Conservation (phyloP, 1,284 basidiomycete species). For the Ceratobasidium papillatum region DNA sequence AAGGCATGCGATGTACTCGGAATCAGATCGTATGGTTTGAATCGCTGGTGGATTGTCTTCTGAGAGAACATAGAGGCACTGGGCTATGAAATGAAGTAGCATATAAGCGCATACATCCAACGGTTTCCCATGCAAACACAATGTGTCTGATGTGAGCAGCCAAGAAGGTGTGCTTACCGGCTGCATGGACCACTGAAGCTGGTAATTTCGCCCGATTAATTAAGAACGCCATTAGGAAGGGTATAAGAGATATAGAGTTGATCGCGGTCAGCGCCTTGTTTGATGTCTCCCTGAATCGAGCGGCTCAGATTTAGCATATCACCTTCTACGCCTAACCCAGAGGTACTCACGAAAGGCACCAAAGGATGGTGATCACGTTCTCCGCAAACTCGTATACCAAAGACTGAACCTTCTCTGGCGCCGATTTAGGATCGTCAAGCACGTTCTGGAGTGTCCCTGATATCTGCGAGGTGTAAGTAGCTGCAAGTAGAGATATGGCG, state of each 20-base stretch:
- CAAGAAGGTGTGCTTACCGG: slow-evolving; percentile 61
- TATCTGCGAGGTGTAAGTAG: slow-evolving; percentile 61
- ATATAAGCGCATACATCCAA: slow-evolving; percentile 36
- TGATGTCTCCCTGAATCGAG: slow-evolving; percentile 79
- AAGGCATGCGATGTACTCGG: slow-evolving; percentile 73
- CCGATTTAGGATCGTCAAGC: slow-evolving; percentile 63
- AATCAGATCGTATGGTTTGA: slow-evolving; percentile 65
- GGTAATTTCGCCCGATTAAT: slow-evolving; percentile 72
- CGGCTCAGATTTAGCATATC: slow-evolving; percentile 13
- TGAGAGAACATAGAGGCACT: slow-evolving; percentile 88
- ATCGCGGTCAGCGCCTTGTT: slow-evolving; percentile 89
- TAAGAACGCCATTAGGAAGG: slow-evolving; percentile 87
- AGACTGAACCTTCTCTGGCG: slow-evolving; percentile 73
- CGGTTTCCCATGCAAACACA: neutral
- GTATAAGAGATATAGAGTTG: slow-evolving; percentile 77
- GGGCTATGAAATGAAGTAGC: slow-evolving; percentile 61
- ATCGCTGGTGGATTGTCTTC: slow-evolving; percentile 83
- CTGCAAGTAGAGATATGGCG: neutral
- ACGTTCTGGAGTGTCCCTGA: slow-evolving; percentile 75
- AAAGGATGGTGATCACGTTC: slow-evolving; percentile 88
- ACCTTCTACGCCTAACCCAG: neutral
- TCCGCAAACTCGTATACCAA: slow-evolving; percentile 88
- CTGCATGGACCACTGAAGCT: slow-evolving; percentile 73
- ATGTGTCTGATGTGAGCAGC: neutral
- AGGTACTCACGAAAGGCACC: slow-evolving; percentile 86